Percentiles rank a stretch among this genome's conserved stretches.
These are phyloP conservation scores for Elsinoe perseae DNA, from an alignment of 2,329 filamentous ascomycete species.

Conservation along the genomic window DNA sequence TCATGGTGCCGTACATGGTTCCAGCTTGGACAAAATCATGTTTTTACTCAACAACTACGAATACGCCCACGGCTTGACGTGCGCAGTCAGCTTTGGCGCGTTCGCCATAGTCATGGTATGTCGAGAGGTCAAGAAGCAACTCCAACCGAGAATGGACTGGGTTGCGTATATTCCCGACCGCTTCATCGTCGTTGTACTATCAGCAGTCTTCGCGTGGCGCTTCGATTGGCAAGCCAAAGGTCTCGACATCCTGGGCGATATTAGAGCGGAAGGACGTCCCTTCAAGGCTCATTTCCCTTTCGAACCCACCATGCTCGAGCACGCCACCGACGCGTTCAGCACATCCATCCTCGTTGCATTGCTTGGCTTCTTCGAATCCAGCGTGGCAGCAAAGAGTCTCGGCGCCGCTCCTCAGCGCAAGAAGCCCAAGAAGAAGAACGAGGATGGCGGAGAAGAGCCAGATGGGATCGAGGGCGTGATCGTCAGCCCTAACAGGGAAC, in stretches of 20 bases:
- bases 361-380: constrained; percentile 97
- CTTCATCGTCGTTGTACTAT: constrained; percentile 78
- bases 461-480: constrained; percentile 66
- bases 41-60: constrained; percentile 65
- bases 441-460: constrained; percentile 27
- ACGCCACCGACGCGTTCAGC: constrained; percentile 78
- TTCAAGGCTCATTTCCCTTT: constrained; percentile 88
- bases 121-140: constrained; percentile 66
- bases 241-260: constrained; percentile 73
- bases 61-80: constrained; percentile 66
- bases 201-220: constrained; percentile 68
- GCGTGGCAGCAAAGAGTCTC: constrained; percentile 87
- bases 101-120: constrained; percentile 81
- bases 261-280: constrained; percentile 63
- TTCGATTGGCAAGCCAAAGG: constrained; percentile 73
- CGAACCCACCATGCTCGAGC: constrained; percentile 62
- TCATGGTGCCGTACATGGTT: constrained; percentile 69
- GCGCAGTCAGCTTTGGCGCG: constrained; percentile 66
- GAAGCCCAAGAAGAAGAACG: constrained; percentile 42
- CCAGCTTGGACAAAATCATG: constrained; percentile 73
- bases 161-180: constrained; percentile 89
- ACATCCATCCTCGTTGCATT: constrained; percentile 90
- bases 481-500: constrained; percentile 83
- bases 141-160: constrained; percentile 70
- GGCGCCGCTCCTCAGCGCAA: constrained; percentile 48